Evolutionary conservation across 2,329 filamentous ascomycete genomes (phyloP).

Genomic region (Aspergillus aculeatus): DNA sequence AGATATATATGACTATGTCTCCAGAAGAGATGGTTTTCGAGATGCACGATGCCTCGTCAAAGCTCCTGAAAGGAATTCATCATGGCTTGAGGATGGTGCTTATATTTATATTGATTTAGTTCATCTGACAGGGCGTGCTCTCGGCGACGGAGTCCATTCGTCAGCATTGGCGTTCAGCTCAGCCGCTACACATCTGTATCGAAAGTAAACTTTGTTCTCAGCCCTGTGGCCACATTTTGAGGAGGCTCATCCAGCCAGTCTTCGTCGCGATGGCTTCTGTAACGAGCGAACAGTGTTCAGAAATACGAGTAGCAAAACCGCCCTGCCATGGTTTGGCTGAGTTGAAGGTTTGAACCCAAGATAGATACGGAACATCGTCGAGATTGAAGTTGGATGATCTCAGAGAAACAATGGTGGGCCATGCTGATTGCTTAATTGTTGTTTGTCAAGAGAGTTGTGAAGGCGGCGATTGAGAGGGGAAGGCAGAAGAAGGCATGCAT

Average conservation of each 20-base stretch:
- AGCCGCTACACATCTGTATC: not conserved
- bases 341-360: not conserved
- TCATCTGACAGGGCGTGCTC: not conserved
- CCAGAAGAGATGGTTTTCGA: not conserved
- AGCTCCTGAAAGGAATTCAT: not conserved
- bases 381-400: not conserved
- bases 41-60: not conserved
- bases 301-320: not conserved
- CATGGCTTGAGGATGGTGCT: not conserved
- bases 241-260: not conserved
- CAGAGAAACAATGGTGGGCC: not conserved
- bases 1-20: too few relatives aligned
- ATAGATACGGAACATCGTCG: not conserved
- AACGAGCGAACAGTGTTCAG: not conserved
- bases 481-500: too few relatives aligned
- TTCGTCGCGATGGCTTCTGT: not conserved
- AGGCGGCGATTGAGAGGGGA: not conserved
- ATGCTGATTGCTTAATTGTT: not conserved
- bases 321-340: not conserved
- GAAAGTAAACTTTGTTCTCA: not conserved
- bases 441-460: not conserved
- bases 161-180: not conserved
- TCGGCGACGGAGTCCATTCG: not conserved
- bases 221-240: not conserved
- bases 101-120: not conserved